Conservation (phyloP, 2,329 filamentous ascomycete species). For the Teratosphaeria epicoccoides region DNA sequence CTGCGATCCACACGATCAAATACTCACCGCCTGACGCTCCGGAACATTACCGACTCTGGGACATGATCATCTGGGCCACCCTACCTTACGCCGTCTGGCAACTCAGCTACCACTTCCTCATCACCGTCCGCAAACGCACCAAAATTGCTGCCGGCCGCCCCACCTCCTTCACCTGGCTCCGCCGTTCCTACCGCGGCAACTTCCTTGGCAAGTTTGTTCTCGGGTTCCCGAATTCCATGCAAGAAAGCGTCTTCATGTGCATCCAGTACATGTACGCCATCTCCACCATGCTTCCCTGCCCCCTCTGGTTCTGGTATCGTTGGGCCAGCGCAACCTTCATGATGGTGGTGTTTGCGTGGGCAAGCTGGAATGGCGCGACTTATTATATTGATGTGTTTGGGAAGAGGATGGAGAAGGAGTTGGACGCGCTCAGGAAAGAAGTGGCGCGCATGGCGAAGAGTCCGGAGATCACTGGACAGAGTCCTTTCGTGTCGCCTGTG, state of each 20-base stretch:
- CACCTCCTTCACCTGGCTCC: constrained; percentile 95
- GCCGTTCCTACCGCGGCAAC: constrained; percentile 77
- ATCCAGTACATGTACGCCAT: constrained; percentile 91
- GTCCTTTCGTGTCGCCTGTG: constrained; percentile 17
- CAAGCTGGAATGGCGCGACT: constrained; percentile 91
- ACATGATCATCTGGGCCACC: constrained; percentile 91
- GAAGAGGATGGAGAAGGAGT: constrained; percentile 89
- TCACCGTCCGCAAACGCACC: constrained; percentile 85
- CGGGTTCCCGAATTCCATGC: constrained; percentile 59
- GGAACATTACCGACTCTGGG: constrained; percentile 56
- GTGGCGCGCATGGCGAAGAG: constrained; percentile 39
- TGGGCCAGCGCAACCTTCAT: constrained; percentile 71
- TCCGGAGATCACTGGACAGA: constrained; percentile 19
- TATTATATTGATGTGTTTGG: constrained; percentile 99
- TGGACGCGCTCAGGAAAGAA: constrained; percentile 79
- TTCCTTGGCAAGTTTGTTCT: constrained; percentile 83
- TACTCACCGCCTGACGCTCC: constrained; percentile 56
- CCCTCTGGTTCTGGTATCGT: constrained; percentile 85
- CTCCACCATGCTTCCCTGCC: constrained; percentile 86
- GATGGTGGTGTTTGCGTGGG: constrained; percentile 78
- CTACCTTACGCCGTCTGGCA: constrained; percentile 92
- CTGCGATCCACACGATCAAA: constrained; percentile 76
- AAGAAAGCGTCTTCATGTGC: constrained; percentile 87
- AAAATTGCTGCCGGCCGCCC: constrained; percentile 93
- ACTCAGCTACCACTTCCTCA: constrained; percentile 82